Evolutionary conservation across 768 basidiomycete genomes (phyloP).

Genomic region (Gautieria morchelliformis): DNA sequence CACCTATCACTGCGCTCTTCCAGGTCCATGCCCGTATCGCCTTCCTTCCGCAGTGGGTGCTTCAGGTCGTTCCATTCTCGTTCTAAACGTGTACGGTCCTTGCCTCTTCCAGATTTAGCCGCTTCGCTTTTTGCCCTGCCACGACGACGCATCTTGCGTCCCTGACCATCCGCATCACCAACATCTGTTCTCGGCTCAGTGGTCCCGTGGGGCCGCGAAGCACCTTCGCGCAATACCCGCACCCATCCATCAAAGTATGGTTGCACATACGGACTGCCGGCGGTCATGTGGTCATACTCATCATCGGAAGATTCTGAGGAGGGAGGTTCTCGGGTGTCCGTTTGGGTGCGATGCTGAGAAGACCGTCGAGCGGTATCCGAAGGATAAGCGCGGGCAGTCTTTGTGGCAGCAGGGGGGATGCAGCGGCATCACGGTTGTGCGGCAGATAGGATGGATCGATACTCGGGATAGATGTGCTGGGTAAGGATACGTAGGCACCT

Average conservation of each 20-base stretch:
- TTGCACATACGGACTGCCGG: conserved; percentile 1
- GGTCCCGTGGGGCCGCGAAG: not conserved
- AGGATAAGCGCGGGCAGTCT: not conserved
- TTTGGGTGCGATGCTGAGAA: too few relatives aligned
- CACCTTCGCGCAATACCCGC: not conserved
- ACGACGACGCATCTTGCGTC: not conserved
- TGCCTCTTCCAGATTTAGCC: not conserved
- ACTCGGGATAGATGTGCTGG: conserved; percentile 23
- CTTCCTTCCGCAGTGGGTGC: too few relatives aligned
- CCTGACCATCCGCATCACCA: not conserved
- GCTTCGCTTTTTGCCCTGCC: not conserved
- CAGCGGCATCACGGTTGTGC: not conserved
- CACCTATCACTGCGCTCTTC: not conserved
- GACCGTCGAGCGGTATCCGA: not conserved
- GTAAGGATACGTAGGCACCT: conserved; percentile 33
- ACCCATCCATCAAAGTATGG: conserved; percentile 3
- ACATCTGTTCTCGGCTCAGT: not conserved
- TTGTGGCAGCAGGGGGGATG: not conserved
- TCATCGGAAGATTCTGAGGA: too few relatives aligned
- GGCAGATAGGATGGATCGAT: not conserved
- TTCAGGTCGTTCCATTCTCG: too few relatives aligned
- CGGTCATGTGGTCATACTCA: not conserved
- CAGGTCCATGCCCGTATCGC: not conserved
- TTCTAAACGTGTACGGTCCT: not conserved
- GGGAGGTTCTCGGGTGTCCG: too few relatives aligned